Evolutionary conservation across 345 rosid genomes (phyloP), one percentile per base, ranked within the genome.

Genomic region (Eutrema heterophyllum): DNA sequence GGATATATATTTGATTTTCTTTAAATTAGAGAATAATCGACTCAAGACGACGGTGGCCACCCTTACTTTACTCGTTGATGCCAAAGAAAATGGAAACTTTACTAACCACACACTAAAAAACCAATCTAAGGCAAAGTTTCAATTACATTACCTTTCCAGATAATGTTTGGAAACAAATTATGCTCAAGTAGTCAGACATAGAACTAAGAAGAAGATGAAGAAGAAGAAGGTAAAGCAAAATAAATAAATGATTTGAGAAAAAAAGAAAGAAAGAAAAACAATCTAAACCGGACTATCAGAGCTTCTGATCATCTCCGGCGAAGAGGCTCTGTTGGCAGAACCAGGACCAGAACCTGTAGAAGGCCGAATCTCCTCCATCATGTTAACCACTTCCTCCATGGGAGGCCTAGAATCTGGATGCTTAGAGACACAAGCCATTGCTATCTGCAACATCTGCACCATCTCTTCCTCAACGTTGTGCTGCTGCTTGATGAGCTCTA

Each of bases 391-490:
- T 78, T 91, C 96, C 61, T 79, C 85, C 88, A 94, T 89, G 0
- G 85, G 61, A 43, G 97, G 98, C 46, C 98, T 89, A 35, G 56
- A 52, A 36, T 94, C 98, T 2, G 96, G 92, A 75, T 77, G 78
- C 67, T 58, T 75, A 6, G 85, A 85, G 35, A 89, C 93, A 32
- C 98, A 94, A 3, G 95, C 84, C 96, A 94, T 84, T 55, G 96
- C 97, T 76, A 89, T 78, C 77, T 94, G 96, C 62, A 94, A 90
- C 96, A 88, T 89, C 84, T 88, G 90, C 68, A 94, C 96, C 90
- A 94, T 81, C 82, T 91, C 98, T 75, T 91, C 98, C 70, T 94
- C 92, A 1, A 83, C 85, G 49, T 86, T 85, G 38, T 76, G 59
- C n/a, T 81, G 79, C 38, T 81, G 83, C 72, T 76, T 89, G 74